A percentile compares a stretch with the other conserved stretches of the same genome.
Conservation (phyloP, 352 stramenopile species). For the Phytophthora sp. region DNA sequence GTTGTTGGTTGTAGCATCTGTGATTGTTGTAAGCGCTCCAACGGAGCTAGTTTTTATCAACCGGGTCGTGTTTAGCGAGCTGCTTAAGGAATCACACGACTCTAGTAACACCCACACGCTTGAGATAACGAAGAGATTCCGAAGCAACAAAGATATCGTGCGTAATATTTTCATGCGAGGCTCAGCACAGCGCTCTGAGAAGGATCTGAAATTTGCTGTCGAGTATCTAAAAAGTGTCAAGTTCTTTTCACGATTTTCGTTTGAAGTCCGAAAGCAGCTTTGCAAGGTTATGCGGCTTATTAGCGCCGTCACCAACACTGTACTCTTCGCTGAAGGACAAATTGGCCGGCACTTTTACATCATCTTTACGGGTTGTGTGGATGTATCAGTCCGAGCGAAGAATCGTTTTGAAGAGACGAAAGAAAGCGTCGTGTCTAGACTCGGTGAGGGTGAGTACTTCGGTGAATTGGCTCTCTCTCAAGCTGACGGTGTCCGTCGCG, state of each 20-base stretch:
- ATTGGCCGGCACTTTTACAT: conserved; percentile 85
- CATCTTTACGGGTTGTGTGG: conserved; percentile 75
- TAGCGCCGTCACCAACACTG: conserved; percentile 78
- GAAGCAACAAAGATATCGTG: conserved; percentile 88
- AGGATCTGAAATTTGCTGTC: conserved; percentile 86
- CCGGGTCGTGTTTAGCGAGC: conserved; percentile 64
- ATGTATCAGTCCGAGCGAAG: conserved; percentile 72
- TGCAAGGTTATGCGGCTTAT: conserved; percentile 85
- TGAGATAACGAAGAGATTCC: conserved; percentile 81
- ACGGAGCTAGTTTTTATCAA: conserved; percentile 79
- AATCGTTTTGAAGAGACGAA: conserved; percentile 77
- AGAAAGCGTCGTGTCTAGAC: conserved; percentile 68
- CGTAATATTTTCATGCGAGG: conserved; percentile 83
- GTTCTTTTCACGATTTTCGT: conserved; percentile 86
- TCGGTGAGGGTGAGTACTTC: conserved; percentile 81
- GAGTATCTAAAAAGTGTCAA: conserved; percentile 89
- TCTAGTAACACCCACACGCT: conserved; percentile 43
- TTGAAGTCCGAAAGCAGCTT: conserved; percentile 86
- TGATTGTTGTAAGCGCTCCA: conserved; percentile 49
- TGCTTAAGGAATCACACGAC: conserved; percentile 70
- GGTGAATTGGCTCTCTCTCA: conserved; percentile 80
- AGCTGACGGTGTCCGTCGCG: conserved; percentile 63
- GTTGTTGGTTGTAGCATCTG: conserved; percentile 48
- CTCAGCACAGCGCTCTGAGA: conserved; percentile 72
- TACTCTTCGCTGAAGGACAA: conserved; percentile 84